Conservation (phyloP, 2,329 filamentous ascomycete genomes). For the Zasmidium citrigriseum region DNA sequence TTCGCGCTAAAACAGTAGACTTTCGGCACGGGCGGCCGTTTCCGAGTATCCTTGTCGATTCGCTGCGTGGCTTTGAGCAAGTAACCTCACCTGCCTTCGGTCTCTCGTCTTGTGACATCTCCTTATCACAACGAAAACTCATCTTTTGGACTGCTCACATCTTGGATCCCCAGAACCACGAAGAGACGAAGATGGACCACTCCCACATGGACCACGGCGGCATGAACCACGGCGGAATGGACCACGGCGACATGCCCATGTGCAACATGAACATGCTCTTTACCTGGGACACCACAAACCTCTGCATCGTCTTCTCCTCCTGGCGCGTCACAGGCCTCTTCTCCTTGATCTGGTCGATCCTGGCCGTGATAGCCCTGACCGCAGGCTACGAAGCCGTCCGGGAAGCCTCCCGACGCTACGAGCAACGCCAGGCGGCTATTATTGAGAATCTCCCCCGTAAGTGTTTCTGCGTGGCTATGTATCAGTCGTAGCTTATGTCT, state of each 20-base stretch:
- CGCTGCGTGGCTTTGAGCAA: slow-evolving; percentile 3
- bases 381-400: slow-evolving; percentile 93
- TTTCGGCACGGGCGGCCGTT: too few species aligned
- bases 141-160: too few species aligned
- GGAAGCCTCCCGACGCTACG: slow-evolving; percentile 74
- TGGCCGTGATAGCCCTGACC: slow-evolving; percentile 77
- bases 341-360: slow-evolving; percentile 77
- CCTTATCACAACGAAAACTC: not conserved
- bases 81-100: not conserved
- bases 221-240: slow-evolving; percentile 60
- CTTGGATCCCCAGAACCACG: not conserved
- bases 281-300: slow-evolving; percentile 89
- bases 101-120: slow-evolving; percentile 2
- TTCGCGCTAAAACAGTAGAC: not conserved
- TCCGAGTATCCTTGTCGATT: too few species aligned
- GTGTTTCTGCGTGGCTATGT: slow-evolving; percentile 21
- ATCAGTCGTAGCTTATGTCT: slow-evolving; percentile 10
- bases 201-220: slow-evolving; percentile 21
- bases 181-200: slow-evolving; percentile 28
- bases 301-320: slow-evolving; percentile 91
- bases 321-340: slow-evolving; percentile 80
- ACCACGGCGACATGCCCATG: slow-evolving; percentile 58
- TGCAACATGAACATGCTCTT: slow-evolving; percentile 96
- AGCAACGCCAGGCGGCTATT: slow-evolving; percentile 55
- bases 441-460: slow-evolving; percentile 45